A percentile compares a stretch with the other conserved stretches of the same genome.
phyloP scores from a whole-genome alignment of 257 asterid species.

The Salvia splendens region DNA sequence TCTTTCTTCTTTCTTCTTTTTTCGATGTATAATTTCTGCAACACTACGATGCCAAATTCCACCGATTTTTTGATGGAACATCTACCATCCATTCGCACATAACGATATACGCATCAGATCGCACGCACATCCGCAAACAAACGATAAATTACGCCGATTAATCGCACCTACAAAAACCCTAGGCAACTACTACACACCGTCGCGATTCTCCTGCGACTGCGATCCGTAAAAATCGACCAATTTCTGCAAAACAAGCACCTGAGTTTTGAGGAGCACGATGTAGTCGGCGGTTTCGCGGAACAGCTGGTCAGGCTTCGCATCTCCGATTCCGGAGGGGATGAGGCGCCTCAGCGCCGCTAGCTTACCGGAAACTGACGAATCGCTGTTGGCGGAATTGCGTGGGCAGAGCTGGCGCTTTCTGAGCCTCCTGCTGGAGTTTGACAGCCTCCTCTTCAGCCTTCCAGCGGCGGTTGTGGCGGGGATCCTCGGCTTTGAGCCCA shows the following conservation, averaged over 20 bases:
- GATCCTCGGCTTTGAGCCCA: conserved; percentile 56
- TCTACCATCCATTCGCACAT: neutral
- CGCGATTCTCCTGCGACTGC: conserved; percentile 39
- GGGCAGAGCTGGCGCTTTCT: conserved; percentile 38
- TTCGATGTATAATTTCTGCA: neutral
- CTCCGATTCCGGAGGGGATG: conserved; percentile 47
- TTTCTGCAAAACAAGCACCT: conserved; percentile 72
- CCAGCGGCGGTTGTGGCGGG: conserved; percentile 33
- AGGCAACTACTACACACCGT: conserved; percentile 39
- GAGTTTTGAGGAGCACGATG: conserved; percentile 70
- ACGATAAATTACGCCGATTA: neutral
- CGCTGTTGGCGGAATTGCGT: conserved; percentile 25
- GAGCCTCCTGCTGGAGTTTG: conserved; percentile 32
- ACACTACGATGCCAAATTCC: neutral
- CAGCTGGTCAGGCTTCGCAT: conserved; percentile 55
- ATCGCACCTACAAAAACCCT: neutral
- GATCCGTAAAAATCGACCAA: conserved; percentile 63
- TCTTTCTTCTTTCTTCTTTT: neutral
- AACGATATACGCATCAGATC: neutral
- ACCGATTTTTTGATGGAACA: neutral
- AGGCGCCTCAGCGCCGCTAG: conserved; percentile 71
- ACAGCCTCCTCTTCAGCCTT: conserved; percentile 46
- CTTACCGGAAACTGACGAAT: conserved; percentile 56
- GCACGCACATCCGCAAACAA: neutral
- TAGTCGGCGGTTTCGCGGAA: conserved; percentile 76